These are phyloP conservation scores for Erysimum cheiri DNA, from an alignment of 441 rosid genomes.

Conservation along the genomic window DNA sequence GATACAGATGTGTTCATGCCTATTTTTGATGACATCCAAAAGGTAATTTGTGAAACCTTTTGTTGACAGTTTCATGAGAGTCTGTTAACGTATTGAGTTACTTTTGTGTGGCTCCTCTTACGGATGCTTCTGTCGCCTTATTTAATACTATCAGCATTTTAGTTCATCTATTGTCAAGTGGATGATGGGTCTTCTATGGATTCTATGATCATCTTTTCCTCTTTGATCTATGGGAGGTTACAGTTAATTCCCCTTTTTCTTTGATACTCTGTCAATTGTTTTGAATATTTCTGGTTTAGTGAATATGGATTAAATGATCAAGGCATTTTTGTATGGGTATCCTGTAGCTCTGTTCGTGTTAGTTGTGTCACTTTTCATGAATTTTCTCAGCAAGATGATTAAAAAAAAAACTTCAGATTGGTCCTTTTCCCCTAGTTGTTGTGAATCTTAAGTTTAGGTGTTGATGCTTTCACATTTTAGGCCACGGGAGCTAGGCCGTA, in stretches of 20 bases:
- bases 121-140: slow-evolving; percentile 10
- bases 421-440: not conserved
- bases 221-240: slow-evolving; percentile 2
- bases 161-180: slow-evolving; percentile 13
- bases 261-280: not conserved
- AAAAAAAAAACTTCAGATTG: not conserved
- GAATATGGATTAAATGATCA: slow-evolving; percentile 16
- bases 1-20: slow-evolving; percentile 98
- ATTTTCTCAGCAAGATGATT: not conserved
- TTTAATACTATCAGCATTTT: not conserved
- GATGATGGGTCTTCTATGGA: slow-evolving; percentile 13
- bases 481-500: slow-evolving; percentile 87
- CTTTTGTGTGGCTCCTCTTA: slow-evolving; percentile 8
- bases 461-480: slow-evolving; percentile 47
- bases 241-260: slow-evolving; percentile 9
- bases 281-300: not conserved
- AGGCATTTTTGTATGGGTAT: not conserved
- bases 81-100: slow-evolving; percentile 12
- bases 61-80: slow-evolving; percentile 7
- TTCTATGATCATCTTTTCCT: slow-evolving; percentile 7
- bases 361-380: slow-evolving; percentile 10
- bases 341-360: slow-evolving; percentile 14
- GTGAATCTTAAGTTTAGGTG: slow-evolving; percentile 20
- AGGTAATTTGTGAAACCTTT: slow-evolving; percentile 53
- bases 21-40: slow-evolving; percentile 86